Conservation (phyloP, 192 early-diverging fungal genomes). For the Podila horticola region DNA sequence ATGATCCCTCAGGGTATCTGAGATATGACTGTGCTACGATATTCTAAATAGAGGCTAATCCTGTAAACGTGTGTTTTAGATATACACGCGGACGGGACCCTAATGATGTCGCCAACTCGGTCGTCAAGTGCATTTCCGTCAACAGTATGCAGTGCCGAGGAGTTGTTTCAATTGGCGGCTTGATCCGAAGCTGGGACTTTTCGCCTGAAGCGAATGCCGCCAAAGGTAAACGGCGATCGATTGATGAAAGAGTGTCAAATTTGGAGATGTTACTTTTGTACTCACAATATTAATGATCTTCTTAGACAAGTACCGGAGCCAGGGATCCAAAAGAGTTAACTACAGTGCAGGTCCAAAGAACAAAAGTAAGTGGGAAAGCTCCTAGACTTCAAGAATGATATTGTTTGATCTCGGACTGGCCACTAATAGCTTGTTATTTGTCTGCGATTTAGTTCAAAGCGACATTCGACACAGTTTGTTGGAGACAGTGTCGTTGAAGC, state of each 20-base stretch:
- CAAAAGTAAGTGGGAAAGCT: slow-evolving; percentile 6
- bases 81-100: slow-evolving; percentile 19
- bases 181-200: slow-evolving; percentile 69
- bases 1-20: background rate
- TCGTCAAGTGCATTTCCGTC: slow-evolving; percentile 33
- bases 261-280: background rate
- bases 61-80: slow-evolving; percentile 6
- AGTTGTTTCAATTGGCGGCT: slow-evolving; percentile 56
- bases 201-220: slow-evolving; percentile 47
- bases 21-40: background rate
- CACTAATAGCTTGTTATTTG: too few relatives aligned
- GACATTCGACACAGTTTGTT: slow-evolving; percentile 41
- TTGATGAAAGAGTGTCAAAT: too few relatives aligned
- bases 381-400: too few relatives aligned
- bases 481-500: slow-evolving; percentile 33
- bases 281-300: background rate
- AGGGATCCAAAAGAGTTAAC: slow-evolving; percentile 18
- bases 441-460: slow-evolving; percentile 8
- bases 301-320: slow-evolving; percentile 27
- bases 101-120: slow-evolving; percentile 6
- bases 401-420: background rate
- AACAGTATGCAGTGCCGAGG: slow-evolving; percentile 53
- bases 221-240: slow-evolving; percentile 19
- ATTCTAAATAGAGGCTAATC: background rate
- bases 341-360: slow-evolving; percentile 46